Conservation (phyloP, 345 rosid genomes). For the Arabis hirsuta region DNA sequence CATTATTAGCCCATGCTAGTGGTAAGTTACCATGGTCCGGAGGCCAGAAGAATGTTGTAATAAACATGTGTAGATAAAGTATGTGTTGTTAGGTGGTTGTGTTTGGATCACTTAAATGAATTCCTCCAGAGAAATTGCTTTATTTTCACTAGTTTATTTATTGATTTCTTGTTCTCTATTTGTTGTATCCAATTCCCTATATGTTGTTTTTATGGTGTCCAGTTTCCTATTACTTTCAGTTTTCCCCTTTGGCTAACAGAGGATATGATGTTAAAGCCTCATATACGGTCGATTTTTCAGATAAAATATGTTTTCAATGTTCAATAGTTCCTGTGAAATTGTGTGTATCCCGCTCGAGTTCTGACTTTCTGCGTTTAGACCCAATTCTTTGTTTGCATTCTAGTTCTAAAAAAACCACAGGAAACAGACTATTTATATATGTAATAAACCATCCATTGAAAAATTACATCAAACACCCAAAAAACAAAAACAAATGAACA, state of each 20-base stretch:
- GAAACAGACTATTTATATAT: constrained; percentile 33
- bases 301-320: no score
- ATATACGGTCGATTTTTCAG: no score
- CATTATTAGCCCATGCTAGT: background rate
- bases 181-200: background rate
- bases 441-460: constrained; percentile 9
- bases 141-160: constrained; percentile 19
- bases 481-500: constrained; percentile 27
- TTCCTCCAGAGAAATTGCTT: constrained; percentile 18
- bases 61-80: constrained; percentile 30
- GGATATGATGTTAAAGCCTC: no score
- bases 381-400: no score
- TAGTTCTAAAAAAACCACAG: background rate
- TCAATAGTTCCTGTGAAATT: no score
- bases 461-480: constrained; percentile 10
- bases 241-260: no score
- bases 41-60: constrained; percentile 10
- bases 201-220: background rate
- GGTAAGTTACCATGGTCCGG: constrained; percentile 4
- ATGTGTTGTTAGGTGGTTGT: constrained; percentile 20
- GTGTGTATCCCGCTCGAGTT: no score
- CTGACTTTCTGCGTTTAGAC: no score
- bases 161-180: constrained; percentile 2
- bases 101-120: constrained; percentile 17
- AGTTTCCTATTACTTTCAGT: background rate